Evolutionary conservation across 1,139 yeast genomes (phyloP).

Genomic region (Diutina rugosa): DNA sequence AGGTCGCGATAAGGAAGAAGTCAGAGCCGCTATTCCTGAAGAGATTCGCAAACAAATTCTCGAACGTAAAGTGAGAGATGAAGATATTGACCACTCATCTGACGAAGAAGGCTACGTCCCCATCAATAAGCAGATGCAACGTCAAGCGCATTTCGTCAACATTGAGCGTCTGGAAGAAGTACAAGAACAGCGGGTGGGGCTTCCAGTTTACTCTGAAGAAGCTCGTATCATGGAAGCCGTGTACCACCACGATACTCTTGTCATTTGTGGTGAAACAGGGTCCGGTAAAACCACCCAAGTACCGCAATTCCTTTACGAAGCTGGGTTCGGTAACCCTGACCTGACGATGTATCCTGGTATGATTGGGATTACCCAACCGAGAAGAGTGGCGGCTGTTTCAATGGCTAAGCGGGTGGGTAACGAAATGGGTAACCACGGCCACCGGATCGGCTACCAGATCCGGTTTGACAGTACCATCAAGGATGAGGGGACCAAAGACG

Average conservation of each 20-base stretch:
- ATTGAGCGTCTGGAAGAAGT: conserved; percentile 54
- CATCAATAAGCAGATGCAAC: conserved; percentile 35
- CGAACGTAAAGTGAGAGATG: conserved; percentile 32
- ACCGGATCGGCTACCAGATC: conserved; percentile 78
- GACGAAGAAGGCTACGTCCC: conserved; percentile 45
- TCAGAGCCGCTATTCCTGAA: conserved; percentile 23
- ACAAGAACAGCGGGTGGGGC: conserved; percentile 50
- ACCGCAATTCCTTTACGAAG: conserved; percentile 73
- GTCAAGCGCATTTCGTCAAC: conserved; percentile 59
- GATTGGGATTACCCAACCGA: conserved; percentile 10
- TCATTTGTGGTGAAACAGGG: conserved; percentile 73
- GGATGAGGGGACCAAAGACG: conserved; percentile 30
- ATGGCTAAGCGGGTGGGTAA: conserved; percentile 84
- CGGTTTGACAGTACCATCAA: conserved; percentile 73
- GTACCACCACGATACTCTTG: conserved; percentile 81
- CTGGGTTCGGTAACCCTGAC: conserved; percentile 7
- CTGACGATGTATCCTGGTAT: conserved; percentile 58
- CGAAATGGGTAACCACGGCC: conserved; percentile 73
- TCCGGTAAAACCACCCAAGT: conserved; percentile 87
- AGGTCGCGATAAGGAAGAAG: conserved; percentile 32
- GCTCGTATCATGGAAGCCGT: conserved; percentile 93
- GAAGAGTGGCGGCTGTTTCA: conserved; percentile 60
- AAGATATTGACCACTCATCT: conserved; percentile 50
- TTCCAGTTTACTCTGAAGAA: conserved; percentile 89
- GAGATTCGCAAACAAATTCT: conserved; percentile 11